These are phyloP conservation scores for Talaromyces rugulosus DNA, from an alignment of 2,329 filamentous ascomycete genomes.

Conservation along the genomic window DNA sequence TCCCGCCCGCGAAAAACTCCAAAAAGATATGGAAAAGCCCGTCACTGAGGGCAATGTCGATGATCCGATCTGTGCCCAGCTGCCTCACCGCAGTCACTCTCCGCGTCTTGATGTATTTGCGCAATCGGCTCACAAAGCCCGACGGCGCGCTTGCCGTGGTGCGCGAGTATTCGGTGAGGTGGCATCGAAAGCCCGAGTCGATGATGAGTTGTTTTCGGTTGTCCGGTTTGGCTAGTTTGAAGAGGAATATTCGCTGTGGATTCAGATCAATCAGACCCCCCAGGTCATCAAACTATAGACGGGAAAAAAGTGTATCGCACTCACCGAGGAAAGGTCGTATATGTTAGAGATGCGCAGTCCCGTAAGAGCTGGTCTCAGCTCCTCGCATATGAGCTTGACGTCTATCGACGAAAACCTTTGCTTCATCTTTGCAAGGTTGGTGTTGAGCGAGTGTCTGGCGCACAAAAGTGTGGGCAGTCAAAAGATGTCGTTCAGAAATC, in stretches of 20 bases:
- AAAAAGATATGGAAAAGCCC: slow-evolving; percentile 82
- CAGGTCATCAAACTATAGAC: background rate
- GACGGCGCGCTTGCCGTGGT: slow-evolving; percentile 81
- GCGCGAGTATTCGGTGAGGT: slow-evolving; percentile 85
- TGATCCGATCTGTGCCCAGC: slow-evolving; percentile 86
- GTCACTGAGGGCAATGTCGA: slow-evolving; percentile 90
- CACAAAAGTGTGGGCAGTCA: background rate
- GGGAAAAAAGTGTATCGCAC: slow-evolving; percentile 14
- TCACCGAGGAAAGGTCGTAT: slow-evolving; percentile 83
- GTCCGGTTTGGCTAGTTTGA: slow-evolving; percentile 91
- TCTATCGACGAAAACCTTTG: slow-evolving; percentile 57
- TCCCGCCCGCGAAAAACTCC: slow-evolving; percentile 95
- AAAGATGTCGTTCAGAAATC: background rate
- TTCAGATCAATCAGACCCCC: background rate
- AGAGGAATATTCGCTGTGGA: slow-evolving; percentile 73
- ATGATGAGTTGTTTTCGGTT: slow-evolving; percentile 85
- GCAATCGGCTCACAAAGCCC: slow-evolving; percentile 75
- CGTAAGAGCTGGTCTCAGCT: slow-evolving; percentile 73
- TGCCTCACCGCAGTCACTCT: slow-evolving; percentile 76
- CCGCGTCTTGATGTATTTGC: slow-evolving; percentile 84
- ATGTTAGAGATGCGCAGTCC: slow-evolving; percentile 84
- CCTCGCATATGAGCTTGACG: slow-evolving; percentile 84
- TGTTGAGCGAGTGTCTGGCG: background rate
- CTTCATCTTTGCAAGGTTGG: slow-evolving; percentile 44
- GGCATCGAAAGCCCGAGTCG: slow-evolving; percentile 93